phyloP scores from a whole-genome alignment of 805 yeast species.

The Maudiozyma pseudohumilis region DNA sequence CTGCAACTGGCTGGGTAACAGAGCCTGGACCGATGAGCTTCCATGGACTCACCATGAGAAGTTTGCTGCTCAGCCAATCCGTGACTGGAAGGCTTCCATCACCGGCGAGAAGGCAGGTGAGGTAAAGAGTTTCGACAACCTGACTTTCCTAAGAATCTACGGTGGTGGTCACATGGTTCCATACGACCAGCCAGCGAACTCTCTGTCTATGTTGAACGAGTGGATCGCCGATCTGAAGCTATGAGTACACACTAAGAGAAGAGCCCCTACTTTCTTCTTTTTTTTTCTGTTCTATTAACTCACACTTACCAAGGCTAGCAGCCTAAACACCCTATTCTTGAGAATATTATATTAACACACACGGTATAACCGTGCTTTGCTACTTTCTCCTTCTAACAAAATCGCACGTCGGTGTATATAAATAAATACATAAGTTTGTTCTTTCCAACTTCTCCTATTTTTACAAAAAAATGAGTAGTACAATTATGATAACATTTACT shows the following conservation, averaged over 20 bases:
- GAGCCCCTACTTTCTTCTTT: no score
- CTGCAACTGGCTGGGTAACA: slow-evolving; percentile 94
- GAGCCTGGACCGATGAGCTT: slow-evolving; percentile 70
- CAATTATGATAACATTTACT: no score
- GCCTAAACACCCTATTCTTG: no score
- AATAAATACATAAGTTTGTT: no score
- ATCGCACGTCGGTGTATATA: no score
- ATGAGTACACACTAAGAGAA: slow-evolving; percentile 1
- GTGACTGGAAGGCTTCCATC: slow-evolving; percentile 36
- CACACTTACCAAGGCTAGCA: no score
- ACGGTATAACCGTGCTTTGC: no score
- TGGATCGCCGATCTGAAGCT: slow-evolving; percentile 67
- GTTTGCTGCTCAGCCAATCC: slow-evolving; percentile 38
- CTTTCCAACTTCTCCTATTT: no score
- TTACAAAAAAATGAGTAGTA: no score
- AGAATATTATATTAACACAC: no score
- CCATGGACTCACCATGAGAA: slow-evolving; percentile 54
- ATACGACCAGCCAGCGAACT: slow-evolving; percentile 68
- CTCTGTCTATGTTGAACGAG: slow-evolving; percentile 73
- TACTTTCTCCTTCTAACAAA: no score
- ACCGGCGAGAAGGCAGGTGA: slow-evolving; percentile 52
- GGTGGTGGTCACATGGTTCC: slow-evolving; percentile 98
- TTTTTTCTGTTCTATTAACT: no score
- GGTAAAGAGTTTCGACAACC: slow-evolving; percentile 53
- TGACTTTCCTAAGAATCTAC: slow-evolving; percentile 75